phyloP scores from a whole-genome alignment of 1,284 basidiomycete species.

The Ustilago loliicola region DNA sequence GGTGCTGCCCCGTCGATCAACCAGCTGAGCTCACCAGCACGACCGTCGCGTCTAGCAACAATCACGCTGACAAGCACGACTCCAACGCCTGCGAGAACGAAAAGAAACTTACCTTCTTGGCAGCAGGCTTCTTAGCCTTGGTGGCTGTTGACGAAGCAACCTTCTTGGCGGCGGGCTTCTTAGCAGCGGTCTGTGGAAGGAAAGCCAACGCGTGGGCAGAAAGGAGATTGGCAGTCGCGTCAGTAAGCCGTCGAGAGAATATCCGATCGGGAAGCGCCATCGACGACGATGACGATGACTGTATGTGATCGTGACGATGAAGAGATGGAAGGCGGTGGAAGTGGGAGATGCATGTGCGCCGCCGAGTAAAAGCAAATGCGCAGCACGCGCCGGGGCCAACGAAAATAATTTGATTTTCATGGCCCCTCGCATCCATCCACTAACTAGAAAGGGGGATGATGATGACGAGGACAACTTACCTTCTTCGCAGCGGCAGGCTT shows the following conservation, averaged over 20 bases:
- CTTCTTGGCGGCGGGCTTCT: conserved; percentile 61
- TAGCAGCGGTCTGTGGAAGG: conserved; percentile 38
- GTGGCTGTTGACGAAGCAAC: conserved; percentile 55
- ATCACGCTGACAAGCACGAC: conserved; percentile 11
- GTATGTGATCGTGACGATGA: conserved; percentile 3
- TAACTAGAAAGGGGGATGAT: not conserved
- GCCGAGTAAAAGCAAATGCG: conserved; percentile 9
- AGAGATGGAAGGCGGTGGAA: conserved; percentile 6
- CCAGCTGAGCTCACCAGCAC: conserved; percentile 10
- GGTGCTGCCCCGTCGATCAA: not conserved
- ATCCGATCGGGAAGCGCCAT: not conserved
- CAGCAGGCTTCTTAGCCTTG: conserved; percentile 67
- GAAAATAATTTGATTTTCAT: conserved; percentile 30
- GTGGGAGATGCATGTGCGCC: conserved; percentile 15
- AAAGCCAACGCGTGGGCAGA: too few species aligned
- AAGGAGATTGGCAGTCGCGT: not conserved
- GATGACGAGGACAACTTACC: conserved; percentile 37
- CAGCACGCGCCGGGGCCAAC: conserved; percentile 28
- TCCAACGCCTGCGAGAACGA: conserved; percentile 13
- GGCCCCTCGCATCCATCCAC: conserved; percentile 16
- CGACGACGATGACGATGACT: conserved; percentile 6
- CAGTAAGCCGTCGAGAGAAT: not conserved
- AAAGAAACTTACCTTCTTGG: conserved; percentile 59
- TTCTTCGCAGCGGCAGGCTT: conserved; percentile 64
- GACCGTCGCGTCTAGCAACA: conserved; percentile 6